Conservation (phyloP, 306 rosid genomes). For the Rubus parviflorus region DNA sequence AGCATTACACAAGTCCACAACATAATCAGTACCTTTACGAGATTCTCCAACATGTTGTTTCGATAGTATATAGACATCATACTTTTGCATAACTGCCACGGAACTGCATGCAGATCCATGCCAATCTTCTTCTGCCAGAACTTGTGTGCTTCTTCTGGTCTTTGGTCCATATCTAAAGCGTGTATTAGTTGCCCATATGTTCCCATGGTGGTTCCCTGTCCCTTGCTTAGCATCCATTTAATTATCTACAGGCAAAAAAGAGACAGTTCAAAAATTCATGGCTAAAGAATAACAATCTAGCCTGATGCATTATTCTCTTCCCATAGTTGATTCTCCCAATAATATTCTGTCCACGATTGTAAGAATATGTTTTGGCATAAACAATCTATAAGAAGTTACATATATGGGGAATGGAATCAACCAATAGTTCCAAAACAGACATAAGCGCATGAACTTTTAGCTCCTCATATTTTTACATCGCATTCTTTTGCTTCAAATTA, state of each 20-base stretch:
- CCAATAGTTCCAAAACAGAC: neutral
- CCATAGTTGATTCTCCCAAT: neutral
- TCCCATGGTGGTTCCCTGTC: constrained; percentile 86
- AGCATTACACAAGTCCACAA: neutral
- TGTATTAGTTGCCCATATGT: constrained; percentile 72
- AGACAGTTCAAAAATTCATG: neutral
- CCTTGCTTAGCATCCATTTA: constrained; percentile 98
- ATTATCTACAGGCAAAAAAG: constrained; percentile 52
- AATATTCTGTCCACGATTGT: neutral
- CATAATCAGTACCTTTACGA: constrained; percentile 51
- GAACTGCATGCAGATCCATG: constrained; percentile 80
- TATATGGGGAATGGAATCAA: neutral
- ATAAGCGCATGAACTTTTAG: neutral
- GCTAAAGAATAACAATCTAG: neutral
- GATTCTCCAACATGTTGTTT: constrained; percentile 66
- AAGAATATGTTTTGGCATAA: neutral
- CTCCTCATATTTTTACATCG: neutral
- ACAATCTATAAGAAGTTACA: neutral
- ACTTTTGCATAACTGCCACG: constrained; percentile 85
- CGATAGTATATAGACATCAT: constrained; percentile 80
- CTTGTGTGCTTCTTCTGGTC: constrained; percentile 81
- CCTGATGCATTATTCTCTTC: neutral
- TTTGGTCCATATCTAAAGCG: constrained; percentile 90
- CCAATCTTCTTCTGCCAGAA: constrained; percentile 86
- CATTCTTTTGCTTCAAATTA: neutral